Evolutionary conservation across 1,284 basidiomycete species (phyloP).

Genomic region (Cronartium ribicola): DNA sequence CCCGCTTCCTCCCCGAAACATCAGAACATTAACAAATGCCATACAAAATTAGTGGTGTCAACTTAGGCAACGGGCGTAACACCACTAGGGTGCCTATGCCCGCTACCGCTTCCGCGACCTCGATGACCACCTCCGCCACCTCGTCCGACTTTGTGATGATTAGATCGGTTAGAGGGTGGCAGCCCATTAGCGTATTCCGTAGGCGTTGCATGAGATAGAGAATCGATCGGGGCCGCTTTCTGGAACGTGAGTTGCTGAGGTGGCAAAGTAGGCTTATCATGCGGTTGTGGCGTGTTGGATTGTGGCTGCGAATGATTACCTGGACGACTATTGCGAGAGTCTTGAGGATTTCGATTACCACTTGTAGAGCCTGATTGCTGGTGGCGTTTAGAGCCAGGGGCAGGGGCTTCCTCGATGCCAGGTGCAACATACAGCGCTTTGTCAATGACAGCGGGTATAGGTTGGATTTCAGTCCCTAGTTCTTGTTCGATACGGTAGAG

Average conservation of each 20-base stretch:
- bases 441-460: slow-evolving; percentile 87
- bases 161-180: slow-evolving; percentile 13
- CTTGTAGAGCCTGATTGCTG: not conserved
- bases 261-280: slow-evolving; percentile 41
- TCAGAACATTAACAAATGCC: not conserved
- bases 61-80: slow-evolving; percentile 25
- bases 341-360: slow-evolving; percentile 6
- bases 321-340: slow-evolving; percentile 15
- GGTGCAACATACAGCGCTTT: slow-evolving; percentile 83
- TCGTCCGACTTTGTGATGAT: slow-evolving; percentile 25
- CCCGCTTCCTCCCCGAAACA: too few species aligned
- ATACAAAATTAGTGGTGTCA: not conserved
- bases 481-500: slow-evolving; percentile 97
- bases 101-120: slow-evolving; percentile 27
- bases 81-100: slow-evolving; percentile 28
- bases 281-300: slow-evolving; percentile 10
- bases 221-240: slow-evolving; percentile 42
- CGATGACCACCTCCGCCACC: slow-evolving; percentile 29
- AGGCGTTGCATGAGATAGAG: slow-evolving; percentile 38
- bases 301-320: slow-evolving; percentile 11
- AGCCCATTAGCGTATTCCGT: slow-evolving; percentile 36
- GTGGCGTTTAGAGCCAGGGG: slow-evolving; percentile 11
- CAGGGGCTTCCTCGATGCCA: slow-evolving; percentile 26
- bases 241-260: slow-evolving; percentile 40
- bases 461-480: slow-evolving; percentile 93